These are phyloP conservation scores for Russula griseocarnosa DNA, from an alignment of 768 basidiomycete species.

Conservation along the genomic window DNA sequence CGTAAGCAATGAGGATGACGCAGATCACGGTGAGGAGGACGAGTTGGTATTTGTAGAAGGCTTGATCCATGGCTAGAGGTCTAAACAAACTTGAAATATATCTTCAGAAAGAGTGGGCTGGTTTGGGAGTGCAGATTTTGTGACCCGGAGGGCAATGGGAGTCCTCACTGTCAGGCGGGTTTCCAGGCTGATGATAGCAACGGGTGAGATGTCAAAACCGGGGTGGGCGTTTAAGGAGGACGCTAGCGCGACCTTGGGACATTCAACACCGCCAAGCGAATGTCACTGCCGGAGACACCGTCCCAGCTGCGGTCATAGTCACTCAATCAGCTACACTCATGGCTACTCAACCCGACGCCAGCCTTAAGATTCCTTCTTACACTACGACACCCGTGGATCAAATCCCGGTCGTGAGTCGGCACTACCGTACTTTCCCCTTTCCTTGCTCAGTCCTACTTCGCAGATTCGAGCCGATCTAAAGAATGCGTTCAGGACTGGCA, in stretches of 20 bases:
- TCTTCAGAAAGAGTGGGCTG: neutral
- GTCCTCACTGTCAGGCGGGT: neutral
- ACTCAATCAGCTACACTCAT: neutral
- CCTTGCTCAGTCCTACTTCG: neutral
- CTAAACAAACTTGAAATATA: neutral
- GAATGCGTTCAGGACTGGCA: slow-evolving; percentile 60
- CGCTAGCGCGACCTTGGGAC: neutral
- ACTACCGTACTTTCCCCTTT: neutral
- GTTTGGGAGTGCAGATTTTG: neutral
- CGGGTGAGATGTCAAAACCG: neutral
- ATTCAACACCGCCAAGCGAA: neutral
- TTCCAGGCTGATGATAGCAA: neutral
- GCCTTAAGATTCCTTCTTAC: slow-evolving; percentile 9
- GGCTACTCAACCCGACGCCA: neutral
- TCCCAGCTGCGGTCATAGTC: too few species aligned
- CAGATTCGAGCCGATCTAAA: slow-evolving; percentile 57
- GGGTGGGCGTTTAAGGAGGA: neutral
- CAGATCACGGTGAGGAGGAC: slow-evolving; percentile 29
- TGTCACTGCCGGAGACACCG: too few species aligned
- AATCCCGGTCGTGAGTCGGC: slow-evolving; percentile 29
- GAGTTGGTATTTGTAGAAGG: slow-evolving; percentile 35
- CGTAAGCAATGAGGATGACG: slow-evolving; percentile 25
- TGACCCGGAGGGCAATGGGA: neutral
- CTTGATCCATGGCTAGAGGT: slow-evolving; percentile 5
- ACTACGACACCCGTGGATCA: slow-evolving; percentile 30